Base-by-base conservation (phyloP, 352 stramenopile species). In the Phytopythium oedochilum region DNA sequence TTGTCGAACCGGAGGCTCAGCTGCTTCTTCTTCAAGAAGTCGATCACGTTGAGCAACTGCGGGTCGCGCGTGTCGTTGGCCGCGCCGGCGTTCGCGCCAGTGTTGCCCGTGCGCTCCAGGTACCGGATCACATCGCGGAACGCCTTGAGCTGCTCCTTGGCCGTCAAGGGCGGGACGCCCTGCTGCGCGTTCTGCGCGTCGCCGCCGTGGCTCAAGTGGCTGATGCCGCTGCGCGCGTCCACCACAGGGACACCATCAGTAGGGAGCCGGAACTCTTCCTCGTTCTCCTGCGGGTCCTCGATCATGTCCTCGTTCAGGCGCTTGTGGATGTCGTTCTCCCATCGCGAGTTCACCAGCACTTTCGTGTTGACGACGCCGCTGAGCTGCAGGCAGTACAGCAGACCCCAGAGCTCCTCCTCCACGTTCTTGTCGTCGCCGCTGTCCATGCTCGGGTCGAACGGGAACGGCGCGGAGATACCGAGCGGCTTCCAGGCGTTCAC, bases 311-410 rank as follows among this genome's bases (percentile, higher is more conserved):
- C 84, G 43, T 94, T 92, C 8, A 94, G 66, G 12, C 83, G 84
- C 66, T 94, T 94, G 73, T 94, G 84, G 29, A 94, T 89, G 49
- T 94, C 84, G 46, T 91, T 94, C 63, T 94, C 84, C 80, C 84
- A 92, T 18, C 84, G 84, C 29, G 84, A 92, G 75, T 94, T 94
- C 43, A 94, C 80, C 15, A 94, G 65, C 55, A 88, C 80, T 61
- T 94, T 94, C 28, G 83, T 94, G 66, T 91, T 92, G 22, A 94
- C 83, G 3, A 94, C 61, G 32, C 84, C 84, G 26, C 80, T 92
- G 22, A 94, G 71, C 61, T 92, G 80, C 35, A 94, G 63, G 38
- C 84, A 94, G 68, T 94, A 94, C 17, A 94, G 70, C 59, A 92
- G 59, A 0, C 83, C 82, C 84, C 84, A 94, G 2, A 94, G 68